A percentile compares a stretch with the other conserved stretches of the same genome.
Conservation (phyloP, 768 basidiomycete genomes). For the Rubroboletus satanas region DNA sequence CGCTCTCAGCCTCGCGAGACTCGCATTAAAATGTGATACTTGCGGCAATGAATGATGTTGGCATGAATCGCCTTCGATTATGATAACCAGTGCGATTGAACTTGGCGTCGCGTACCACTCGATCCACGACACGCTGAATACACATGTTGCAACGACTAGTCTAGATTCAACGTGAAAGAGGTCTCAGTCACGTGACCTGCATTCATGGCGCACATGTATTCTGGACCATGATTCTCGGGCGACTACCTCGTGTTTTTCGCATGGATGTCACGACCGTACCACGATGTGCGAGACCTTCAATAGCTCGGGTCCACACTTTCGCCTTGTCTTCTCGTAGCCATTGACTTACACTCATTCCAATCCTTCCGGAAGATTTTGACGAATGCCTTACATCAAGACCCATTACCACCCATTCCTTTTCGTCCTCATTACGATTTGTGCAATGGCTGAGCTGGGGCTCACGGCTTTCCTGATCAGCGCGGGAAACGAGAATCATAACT, state of each 20-base stretch:
- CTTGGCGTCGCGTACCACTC: slow-evolving; percentile 9
- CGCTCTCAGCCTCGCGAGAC: slow-evolving; percentile 71
- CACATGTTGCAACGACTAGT: slow-evolving; percentile 13
- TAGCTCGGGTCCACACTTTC: slow-evolving; percentile 8
- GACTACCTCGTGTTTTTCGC: slow-evolving; percentile 32
- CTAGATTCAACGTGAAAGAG: slow-evolving; percentile 12
- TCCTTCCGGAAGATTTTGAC: slow-evolving; percentile 10
- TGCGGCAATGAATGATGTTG: slow-evolving; percentile 16
- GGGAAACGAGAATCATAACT: slow-evolving; percentile 59
- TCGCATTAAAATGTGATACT: slow-evolving; percentile 47
- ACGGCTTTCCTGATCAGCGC: slow-evolving; percentile 69
- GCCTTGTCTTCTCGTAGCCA: slow-evolving; percentile 10
- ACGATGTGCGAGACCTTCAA: slow-evolving; percentile 22
- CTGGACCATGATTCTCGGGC: slow-evolving; percentile 5
- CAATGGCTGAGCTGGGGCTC: slow-evolving; percentile 70
- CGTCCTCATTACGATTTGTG: slow-evolving; percentile 59
- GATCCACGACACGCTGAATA: slow-evolving; percentile 9
- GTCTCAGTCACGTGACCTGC: slow-evolving; percentile 2
- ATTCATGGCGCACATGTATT: background rate
- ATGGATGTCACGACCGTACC: slow-evolving; percentile 27
- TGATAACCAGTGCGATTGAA: slow-evolving; percentile 5
- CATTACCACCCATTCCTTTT: slow-evolving; percentile 63
- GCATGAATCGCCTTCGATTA: slow-evolving; percentile 12
- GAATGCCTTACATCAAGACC: slow-evolving; percentile 44
- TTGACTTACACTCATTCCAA: slow-evolving; percentile 11